Conservation (phyloP, 805 yeast genomes). For the Cyberlindnera amylophila region DNA sequence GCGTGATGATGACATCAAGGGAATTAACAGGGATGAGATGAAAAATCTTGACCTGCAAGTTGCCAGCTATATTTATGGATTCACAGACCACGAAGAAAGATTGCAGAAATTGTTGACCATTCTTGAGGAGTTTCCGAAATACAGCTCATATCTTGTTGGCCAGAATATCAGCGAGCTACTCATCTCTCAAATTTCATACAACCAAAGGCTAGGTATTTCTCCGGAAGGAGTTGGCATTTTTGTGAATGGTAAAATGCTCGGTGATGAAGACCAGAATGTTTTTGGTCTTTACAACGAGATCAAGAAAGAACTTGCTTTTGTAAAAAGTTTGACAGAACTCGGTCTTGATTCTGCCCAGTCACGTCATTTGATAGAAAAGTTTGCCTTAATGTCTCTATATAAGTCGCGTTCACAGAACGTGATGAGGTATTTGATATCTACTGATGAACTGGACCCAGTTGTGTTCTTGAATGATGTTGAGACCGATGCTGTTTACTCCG, state of each 20-base stretch:
- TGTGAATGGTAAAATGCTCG: constrained; percentile 64
- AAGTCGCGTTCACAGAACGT: constrained; percentile 16
- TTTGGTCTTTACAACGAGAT: constrained; percentile 39
- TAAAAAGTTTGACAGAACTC: constrained; percentile 28
- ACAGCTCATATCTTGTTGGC: constrained; percentile 32
- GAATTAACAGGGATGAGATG: constrained; percentile 32
- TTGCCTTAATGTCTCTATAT: constrained; percentile 31
- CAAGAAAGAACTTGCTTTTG: constrained; percentile 33
- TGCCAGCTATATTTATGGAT: constrained; percentile 29
- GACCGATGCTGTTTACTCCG: constrained; percentile 49
- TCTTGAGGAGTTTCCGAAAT: constrained; percentile 53
- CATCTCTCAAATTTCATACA: constrained; percentile 26
- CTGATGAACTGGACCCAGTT: constrained; percentile 34
- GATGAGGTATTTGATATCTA: constrained; percentile 28
- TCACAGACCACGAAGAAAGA: constrained; percentile 28
- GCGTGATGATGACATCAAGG: constrained; percentile 30
- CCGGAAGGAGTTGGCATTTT: constrained; percentile 48
- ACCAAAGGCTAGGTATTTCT: constrained; percentile 36
- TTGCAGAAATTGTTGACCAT: constrained; percentile 37
- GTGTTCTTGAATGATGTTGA: constrained; percentile 79
- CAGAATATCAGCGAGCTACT: constrained; percentile 25
- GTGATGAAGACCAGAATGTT: constrained; percentile 41
- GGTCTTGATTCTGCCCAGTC: constrained; percentile 34
- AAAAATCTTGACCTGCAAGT: constrained; percentile 38
- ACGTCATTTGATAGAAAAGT: constrained; percentile 36